phyloP scores from a whole-genome alignment of 2,329 filamentous ascomycete genomes.

The Fusarium anthophilum region DNA sequence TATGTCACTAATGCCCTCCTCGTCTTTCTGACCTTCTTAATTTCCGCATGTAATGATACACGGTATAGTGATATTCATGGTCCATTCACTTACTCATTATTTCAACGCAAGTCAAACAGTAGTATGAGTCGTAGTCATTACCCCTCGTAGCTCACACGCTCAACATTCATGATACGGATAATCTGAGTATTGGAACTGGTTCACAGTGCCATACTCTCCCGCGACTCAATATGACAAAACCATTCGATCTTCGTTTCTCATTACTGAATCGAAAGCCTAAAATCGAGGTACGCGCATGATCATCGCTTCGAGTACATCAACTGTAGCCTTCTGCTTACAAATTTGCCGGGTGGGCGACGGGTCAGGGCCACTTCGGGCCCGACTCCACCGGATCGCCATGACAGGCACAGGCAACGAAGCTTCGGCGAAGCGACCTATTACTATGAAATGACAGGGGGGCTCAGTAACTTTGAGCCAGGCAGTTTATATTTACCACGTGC shows the following conservation, averaged over 20 bases:
- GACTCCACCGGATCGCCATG: not conserved
- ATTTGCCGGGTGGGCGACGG: not conserved
- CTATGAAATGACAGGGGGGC: fast-evolving
- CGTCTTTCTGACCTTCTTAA: too few species aligned
- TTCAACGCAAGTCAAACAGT: not conserved
- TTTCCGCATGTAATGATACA: not conserved
- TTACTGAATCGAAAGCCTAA: fast-evolving
- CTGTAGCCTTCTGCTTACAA: not conserved
- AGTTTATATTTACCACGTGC: too few species aligned
- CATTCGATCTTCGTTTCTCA: not conserved
- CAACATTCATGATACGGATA: not conserved
- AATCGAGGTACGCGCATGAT: fast-evolving
- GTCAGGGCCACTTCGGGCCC: not conserved
- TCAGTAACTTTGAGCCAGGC: fast-evolving
- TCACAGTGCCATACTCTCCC: not conserved
- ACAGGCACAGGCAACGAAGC: not conserved
- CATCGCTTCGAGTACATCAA: fast-evolving
- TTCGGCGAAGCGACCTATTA: fast-evolving
- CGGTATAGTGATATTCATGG: fast-evolving
- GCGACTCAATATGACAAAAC: not conserved
- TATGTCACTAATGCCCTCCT: not conserved
- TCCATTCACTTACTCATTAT: not conserved
- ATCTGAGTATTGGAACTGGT: too few species aligned
- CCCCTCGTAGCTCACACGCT: not conserved
- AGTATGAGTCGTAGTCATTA: fast-evolving